A percentile compares a stretch with the other conserved stretches of the same genome.
Evolutionary conservation across 1,284 basidiomycete species (phyloP).

Genomic region (Ustilago trichophora): DNA sequence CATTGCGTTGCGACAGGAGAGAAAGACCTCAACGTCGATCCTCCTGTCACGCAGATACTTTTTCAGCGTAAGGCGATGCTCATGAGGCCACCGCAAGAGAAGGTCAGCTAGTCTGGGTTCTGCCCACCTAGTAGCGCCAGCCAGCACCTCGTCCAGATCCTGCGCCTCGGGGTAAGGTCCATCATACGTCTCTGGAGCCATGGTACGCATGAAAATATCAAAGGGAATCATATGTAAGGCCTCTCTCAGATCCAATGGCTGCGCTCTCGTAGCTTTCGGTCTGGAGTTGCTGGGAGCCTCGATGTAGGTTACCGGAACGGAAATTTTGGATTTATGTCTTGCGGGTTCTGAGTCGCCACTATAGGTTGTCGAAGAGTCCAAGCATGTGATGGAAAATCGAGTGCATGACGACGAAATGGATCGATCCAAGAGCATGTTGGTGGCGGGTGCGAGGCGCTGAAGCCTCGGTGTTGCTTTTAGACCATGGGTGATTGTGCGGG

Average conservation of each 20-base stretch:
- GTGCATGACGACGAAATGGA: background rate
- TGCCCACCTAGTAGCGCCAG: background rate
- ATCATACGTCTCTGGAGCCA: conserved; percentile 3
- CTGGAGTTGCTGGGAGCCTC: background rate
- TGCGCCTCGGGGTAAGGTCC: conserved; percentile 11
- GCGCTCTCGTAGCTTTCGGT: background rate
- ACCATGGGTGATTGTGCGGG: background rate
- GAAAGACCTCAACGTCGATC: background rate
- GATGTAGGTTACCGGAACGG: too few species aligned
- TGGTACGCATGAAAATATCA: background rate
- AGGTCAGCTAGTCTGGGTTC: background rate
- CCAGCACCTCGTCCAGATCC: conserved; percentile 7
- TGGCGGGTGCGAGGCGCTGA: background rate
- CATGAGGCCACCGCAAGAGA: background rate
- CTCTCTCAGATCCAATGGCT: background rate
- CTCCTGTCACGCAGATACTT: background rate
- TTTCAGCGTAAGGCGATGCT: too few species aligned
- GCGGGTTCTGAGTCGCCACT: too few species aligned
- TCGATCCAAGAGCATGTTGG: background rate
- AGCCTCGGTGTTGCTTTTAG: background rate
- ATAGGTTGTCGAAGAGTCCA: too few species aligned
- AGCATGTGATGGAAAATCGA: background rate
- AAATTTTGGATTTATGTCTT: too few species aligned
- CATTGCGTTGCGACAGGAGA: conserved; percentile 31
- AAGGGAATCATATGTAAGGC: background rate